Conservation (phyloP, 1,139 yeast genomes). For the Torulaspora globosa region DNA sequence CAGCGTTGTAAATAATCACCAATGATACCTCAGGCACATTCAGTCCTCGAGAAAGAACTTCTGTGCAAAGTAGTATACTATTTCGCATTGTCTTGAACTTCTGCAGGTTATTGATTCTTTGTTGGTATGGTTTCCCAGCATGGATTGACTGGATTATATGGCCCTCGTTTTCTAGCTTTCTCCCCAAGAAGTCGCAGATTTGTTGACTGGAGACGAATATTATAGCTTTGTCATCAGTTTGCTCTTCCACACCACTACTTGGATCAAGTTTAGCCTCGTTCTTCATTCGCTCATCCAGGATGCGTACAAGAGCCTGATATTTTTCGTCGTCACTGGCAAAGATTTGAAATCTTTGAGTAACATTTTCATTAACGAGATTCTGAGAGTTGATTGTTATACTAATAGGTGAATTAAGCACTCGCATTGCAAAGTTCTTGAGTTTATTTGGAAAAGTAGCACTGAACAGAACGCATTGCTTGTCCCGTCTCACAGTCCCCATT, state of each 20-base stretch:
- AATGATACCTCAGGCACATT: conserved; percentile 80
- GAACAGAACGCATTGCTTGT: conserved; percentile 85
- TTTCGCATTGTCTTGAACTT: conserved; percentile 63
- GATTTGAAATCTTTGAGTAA: conserved; percentile 66
- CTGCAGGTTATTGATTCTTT: conserved; percentile 69
- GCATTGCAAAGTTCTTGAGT: conserved; percentile 70
- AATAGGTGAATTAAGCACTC: conserved; percentile 57
- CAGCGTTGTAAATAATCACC: conserved; percentile 85
- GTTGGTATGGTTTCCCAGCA: conserved; percentile 89
- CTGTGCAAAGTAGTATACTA: conserved; percentile 74
- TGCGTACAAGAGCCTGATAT: conserved; percentile 50
- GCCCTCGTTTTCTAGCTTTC: conserved; percentile 54
- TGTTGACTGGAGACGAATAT: conserved; percentile 87
- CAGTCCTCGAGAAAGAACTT: conserved; percentile 90
- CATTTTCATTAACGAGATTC: conserved; percentile 78
- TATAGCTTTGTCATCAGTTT: conserved; percentile 52
- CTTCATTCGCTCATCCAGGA: conserved; percentile 46
- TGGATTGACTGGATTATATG: conserved; percentile 67
- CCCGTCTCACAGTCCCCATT: conserved; percentile 73
- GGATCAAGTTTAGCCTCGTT: conserved; percentile 26
- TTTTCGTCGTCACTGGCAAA: conserved; percentile 50
- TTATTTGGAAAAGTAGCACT: conserved; percentile 91
- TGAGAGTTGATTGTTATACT: conserved; percentile 80
- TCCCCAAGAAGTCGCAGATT: conserved; percentile 66
- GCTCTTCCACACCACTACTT: conserved; percentile 31